These are phyloP conservation scores for Eucalyptus sp. DNA, from an alignment of 345 rosid species.

Conservation along the genomic window DNA sequence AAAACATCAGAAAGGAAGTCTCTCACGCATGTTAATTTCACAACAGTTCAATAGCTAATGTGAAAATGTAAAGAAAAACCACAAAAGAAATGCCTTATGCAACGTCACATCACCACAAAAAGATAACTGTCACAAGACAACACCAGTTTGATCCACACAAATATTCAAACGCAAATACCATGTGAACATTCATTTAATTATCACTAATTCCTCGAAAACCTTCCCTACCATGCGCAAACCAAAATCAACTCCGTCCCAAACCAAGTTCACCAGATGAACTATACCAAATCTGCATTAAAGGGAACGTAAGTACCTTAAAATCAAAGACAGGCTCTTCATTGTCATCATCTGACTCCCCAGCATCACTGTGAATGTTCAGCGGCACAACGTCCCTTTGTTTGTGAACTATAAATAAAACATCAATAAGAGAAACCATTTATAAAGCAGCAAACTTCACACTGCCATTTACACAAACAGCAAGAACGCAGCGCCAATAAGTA, in stretches of 20 bases:
- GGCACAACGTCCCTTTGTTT: constrained; percentile 75
- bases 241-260: neutral
- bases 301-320: constrained; percentile 21
- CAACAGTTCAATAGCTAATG: neutral
- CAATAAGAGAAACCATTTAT: neutral
- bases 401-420: constrained; percentile 39
- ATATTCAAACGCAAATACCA: neutral
- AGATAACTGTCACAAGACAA: neutral
- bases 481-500: neutral
- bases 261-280: neutral
- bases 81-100: neutral
- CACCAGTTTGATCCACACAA: neutral
- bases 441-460: neutral
- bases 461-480: neutral
- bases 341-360: constrained; percentile 54
- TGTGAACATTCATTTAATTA: neutral
- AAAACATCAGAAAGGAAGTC: neutral
- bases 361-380: constrained; percentile 34
- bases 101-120: neutral
- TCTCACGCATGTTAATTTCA: neutral
- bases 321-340: constrained; percentile 61
- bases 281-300: neutral
- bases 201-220: neutral
- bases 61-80: neutral
- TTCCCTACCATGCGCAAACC: neutral